These are phyloP conservation scores for Ananas comosus DNA, from an alignment of 176 grass and related monocot genomes.

Conservation along the genomic window DNA sequence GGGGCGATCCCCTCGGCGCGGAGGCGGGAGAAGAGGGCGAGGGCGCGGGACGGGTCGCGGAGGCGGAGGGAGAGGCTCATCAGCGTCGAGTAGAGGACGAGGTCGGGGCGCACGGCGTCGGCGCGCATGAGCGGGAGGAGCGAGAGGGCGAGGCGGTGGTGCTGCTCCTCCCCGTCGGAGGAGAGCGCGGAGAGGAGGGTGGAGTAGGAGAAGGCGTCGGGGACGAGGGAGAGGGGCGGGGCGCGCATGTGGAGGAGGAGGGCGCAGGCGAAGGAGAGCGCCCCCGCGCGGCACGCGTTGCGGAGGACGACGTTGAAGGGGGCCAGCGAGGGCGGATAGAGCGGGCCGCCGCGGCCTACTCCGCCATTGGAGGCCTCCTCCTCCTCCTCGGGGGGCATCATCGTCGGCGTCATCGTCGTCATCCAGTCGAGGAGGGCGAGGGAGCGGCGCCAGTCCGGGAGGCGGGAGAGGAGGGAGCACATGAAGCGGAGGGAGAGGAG, in stretches of 20 bases:
- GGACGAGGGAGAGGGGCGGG: slow-evolving; percentile 20
- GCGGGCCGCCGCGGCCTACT: not conserved
- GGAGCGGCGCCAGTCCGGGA: slow-evolving; percentile 50
- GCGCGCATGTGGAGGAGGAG: slow-evolving; percentile 79
- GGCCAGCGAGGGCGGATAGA: slow-evolving; percentile 31
- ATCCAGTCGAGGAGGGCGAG: slow-evolving; percentile 76
- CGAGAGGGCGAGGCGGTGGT: slow-evolving; percentile 66
- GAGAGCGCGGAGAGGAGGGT: slow-evolving; percentile 83
- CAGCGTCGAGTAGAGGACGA: slow-evolving; percentile 75
- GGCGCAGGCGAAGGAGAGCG: slow-evolving; percentile 57
- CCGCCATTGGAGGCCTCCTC: too few species aligned
- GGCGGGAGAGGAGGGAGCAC: slow-evolving; percentile 79
- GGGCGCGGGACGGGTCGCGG: slow-evolving; percentile 59
- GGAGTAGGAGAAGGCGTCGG: slow-evolving; percentile 82
- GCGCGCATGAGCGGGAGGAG: slow-evolving; percentile 77
- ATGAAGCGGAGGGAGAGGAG: slow-evolving; percentile 68
- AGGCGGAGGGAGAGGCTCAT: slow-evolving; percentile 63
- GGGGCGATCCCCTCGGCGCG: slow-evolving; percentile 42
- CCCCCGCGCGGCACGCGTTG: slow-evolving; percentile 35
- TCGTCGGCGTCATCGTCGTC: slow-evolving; percentile 4
- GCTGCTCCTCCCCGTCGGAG: not conserved
- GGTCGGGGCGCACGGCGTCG: slow-evolving; percentile 49
- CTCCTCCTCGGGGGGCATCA: too few species aligned
- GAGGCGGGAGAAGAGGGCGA: slow-evolving; percentile 83
- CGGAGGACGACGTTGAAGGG: slow-evolving; percentile 81